Conservation (phyloP, 352 stramenopile species). For the Phytophthora citricola region DNA sequence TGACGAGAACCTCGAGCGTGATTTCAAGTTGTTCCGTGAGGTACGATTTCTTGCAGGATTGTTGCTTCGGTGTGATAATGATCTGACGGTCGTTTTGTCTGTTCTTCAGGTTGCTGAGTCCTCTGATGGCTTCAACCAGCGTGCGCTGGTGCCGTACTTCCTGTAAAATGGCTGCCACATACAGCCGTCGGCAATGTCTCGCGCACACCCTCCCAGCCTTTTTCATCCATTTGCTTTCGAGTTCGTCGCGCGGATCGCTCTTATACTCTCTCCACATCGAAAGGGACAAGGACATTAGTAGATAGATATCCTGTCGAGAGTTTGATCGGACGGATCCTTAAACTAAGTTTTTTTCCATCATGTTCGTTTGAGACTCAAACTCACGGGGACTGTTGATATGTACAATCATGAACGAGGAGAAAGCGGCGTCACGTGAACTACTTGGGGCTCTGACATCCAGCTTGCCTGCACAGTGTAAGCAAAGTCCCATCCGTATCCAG, state of each 20-base stretch:
- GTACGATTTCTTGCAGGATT: slow-evolving; percentile 38
- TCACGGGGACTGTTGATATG: background rate
- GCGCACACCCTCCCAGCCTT: slow-evolving; percentile 15
- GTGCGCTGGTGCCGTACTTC: slow-evolving; percentile 87
- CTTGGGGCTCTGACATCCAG: slow-evolving; percentile 56
- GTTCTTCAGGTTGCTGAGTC: slow-evolving; percentile 76
- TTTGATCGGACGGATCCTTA: slow-evolving; percentile 40
- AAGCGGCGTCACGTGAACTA: slow-evolving; percentile 62
- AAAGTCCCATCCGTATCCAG: slow-evolving; percentile 80
- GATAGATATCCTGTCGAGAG: slow-evolving; percentile 45
- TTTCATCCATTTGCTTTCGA: slow-evolving; percentile 37
- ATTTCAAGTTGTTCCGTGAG: slow-evolving; percentile 91
- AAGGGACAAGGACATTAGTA: slow-evolving; percentile 53
- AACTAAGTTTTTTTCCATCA: slow-evolving; percentile 40
- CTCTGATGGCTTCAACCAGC: slow-evolving; percentile 78
- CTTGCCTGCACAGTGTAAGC: slow-evolving; percentile 70
- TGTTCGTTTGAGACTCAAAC: slow-evolving; percentile 3
- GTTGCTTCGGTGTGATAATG: slow-evolving; percentile 20
- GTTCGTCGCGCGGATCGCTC: slow-evolving; percentile 31
- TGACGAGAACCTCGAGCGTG: slow-evolving; percentile 84
- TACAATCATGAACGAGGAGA: slow-evolving; percentile 24
- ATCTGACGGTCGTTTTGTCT: slow-evolving; percentile 16
- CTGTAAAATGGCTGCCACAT: slow-evolving; percentile 59
- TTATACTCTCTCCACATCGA: slow-evolving; percentile 46
- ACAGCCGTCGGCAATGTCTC: slow-evolving; percentile 20